Evolutionary conservation across 2,329 filamentous ascomycete species (phyloP).

Genomic region (Aphanoascus verrucosus): DNA sequence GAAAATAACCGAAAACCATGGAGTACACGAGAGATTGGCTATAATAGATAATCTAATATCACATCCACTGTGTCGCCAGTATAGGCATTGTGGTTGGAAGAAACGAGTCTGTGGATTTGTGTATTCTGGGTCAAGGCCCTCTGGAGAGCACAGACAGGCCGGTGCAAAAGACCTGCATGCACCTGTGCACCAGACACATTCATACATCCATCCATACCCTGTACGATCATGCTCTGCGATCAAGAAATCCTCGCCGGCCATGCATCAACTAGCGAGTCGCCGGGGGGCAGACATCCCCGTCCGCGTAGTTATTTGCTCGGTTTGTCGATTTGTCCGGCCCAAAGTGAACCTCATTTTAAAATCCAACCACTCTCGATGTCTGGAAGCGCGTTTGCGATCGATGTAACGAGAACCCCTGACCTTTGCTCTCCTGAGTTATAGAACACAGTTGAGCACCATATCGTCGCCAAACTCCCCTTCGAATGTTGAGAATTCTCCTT

Average conservation of each 20-base stretch:
- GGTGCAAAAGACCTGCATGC: no score
- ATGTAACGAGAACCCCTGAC: constrained; percentile 4
- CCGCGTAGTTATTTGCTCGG: not conserved
- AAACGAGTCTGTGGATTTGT: no score
- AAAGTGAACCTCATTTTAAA: constrained; percentile 5
- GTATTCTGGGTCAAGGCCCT: no score
- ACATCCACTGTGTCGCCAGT: no score
- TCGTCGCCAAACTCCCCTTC: not conserved
- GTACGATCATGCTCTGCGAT: not conserved
- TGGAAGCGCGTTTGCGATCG: not conserved
- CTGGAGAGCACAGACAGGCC: no score
- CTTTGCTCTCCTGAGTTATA: not conserved
- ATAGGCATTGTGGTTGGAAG: no score
- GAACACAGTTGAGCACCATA: not conserved
- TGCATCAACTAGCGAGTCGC: not conserved
- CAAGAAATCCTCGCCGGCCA: not conserved
- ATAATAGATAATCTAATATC: no score
- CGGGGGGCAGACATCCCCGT: not conserved
- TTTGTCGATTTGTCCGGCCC: not conserved
- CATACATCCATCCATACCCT: not conserved
- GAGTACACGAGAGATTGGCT: no score
- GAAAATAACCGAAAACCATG: no score
- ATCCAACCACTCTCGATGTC: constrained; percentile 3
- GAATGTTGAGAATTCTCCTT: not conserved
- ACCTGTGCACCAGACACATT: not conserved